phyloP scores from a whole-genome alignment of 1,139 yeast species.

The Suhomyces panamericanus region DNA sequence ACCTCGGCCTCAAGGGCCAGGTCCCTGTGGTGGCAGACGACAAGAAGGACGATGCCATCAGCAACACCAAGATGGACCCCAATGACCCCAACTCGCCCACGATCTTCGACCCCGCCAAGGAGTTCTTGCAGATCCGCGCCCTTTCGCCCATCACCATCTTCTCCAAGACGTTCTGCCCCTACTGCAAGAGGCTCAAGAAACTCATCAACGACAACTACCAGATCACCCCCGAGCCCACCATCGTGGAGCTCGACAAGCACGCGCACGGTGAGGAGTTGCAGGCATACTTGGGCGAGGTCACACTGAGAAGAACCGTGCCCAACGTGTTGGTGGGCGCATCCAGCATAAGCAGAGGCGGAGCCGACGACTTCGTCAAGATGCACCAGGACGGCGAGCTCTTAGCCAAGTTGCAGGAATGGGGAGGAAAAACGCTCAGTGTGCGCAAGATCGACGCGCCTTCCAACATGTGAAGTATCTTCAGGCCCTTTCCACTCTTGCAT shows the following conservation, averaged over 20 bases:
- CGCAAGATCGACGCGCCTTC: constrained; percentile 58
- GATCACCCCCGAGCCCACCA: constrained; percentile 67
- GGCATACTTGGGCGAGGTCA: constrained; percentile 51
- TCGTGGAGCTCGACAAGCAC: constrained; percentile 84
- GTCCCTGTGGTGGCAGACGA: constrained; percentile 7
- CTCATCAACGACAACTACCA: constrained; percentile 63
- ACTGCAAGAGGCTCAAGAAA: constrained; percentile 66
- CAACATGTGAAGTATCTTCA: constrained; percentile 21
- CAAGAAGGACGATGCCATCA: constrained; percentile 12
- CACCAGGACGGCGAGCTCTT: constrained; percentile 58
- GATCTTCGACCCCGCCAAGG: constrained; percentile 60
- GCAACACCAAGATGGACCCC: constrained; percentile 10
- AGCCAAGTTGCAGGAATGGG: constrained; percentile 58
- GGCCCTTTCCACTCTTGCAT: neutral
- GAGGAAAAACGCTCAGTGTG: constrained; percentile 55
- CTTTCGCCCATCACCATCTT: constrained; percentile 71
- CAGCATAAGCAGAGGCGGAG: constrained; percentile 64
- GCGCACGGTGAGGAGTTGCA: constrained; percentile 64
- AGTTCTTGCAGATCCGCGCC: constrained; percentile 56
- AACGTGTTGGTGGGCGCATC: constrained; percentile 62
- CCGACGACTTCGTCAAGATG: constrained; percentile 70
- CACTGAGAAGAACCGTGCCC: constrained; percentile 73
- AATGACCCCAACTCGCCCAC: constrained; percentile 10
- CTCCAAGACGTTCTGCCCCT: constrained; percentile 75
- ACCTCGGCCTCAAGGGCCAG: constrained; percentile 6